Evolutionary conservation across 179 eudicot genomes (phyloP).

Genomic region (Carnegiea gigantea): DNA sequence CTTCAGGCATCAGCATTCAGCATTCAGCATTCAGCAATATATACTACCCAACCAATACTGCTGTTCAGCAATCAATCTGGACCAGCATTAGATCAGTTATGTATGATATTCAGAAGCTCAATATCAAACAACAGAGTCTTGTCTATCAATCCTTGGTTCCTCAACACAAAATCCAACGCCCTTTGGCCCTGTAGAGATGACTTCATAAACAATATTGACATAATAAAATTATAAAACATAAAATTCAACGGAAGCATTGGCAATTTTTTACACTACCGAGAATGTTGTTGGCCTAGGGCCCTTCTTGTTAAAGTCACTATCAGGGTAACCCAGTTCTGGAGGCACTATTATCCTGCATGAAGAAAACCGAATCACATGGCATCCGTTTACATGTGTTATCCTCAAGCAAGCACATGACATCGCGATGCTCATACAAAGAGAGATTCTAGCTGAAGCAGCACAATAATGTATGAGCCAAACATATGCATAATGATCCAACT

Average conservation of each 20-base stretch:
- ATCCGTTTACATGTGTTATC: background rate
- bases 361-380: background rate
- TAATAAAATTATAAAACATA: background rate
- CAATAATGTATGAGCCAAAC: background rate
- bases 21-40: background rate
- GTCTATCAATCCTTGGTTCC: slow-evolving; percentile 92
- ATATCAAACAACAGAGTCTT: slow-evolving; percentile 95
- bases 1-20: background rate
- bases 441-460: background rate
- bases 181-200: slow-evolving; percentile 71
- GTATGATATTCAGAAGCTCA: slow-evolving; percentile 82
- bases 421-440: background rate
- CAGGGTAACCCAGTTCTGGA: slow-evolving; percentile 95
- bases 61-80: background rate
- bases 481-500: background rate
- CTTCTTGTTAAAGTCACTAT: slow-evolving; percentile 70
- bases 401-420: slow-evolving; percentile 7
- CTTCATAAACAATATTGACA: slow-evolving; percentile 4
- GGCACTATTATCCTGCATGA: slow-evolving; percentile 87
- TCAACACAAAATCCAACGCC: slow-evolving; percentile 88
- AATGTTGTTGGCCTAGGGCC: slow-evolving; percentile 96
- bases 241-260: slow-evolving; percentile 11
- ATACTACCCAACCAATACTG: background rate
- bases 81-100: slow-evolving; percentile 36
- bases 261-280: slow-evolving; percentile 51